Evolutionary conservation across 192 early-diverging fungal genomes (phyloP).

Genomic region (Coemansia sp.): DNA sequence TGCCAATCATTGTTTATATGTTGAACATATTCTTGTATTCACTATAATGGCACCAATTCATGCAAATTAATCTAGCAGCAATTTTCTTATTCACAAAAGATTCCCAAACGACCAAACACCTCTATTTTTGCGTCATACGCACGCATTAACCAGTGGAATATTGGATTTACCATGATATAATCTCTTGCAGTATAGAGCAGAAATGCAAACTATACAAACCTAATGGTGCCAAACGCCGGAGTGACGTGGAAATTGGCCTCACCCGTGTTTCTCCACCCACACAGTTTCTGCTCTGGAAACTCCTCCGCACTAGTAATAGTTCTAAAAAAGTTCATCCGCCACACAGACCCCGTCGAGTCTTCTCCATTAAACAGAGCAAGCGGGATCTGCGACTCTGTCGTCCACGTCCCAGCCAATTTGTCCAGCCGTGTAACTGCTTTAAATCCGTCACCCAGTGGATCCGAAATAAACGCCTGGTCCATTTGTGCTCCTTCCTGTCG

Average conservation of each 20-base stretch:
- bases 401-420: slow-evolving; percentile 28
- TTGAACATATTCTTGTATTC: too few relatives aligned
- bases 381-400: slow-evolving; percentile 27
- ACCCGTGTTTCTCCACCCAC: slow-evolving; percentile 49
- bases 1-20: too few relatives aligned
- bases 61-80: too few relatives aligned
- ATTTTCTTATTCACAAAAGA: too few relatives aligned
- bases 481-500: slow-evolving; percentile 40
- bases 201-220: slow-evolving; percentile 13
- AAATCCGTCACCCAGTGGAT: slow-evolving; percentile 52
- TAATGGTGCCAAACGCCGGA: slow-evolving; percentile 32
- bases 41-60: too few relatives aligned
- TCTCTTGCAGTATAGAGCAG: neutral
- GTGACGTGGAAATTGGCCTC: slow-evolving; percentile 51
- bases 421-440: slow-evolving; percentile 29
- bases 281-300: slow-evolving; percentile 50
- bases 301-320: slow-evolving; percentile 35
- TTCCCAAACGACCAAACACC: too few relatives aligned
- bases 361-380: slow-evolving; percentile 52
- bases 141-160: too few relatives aligned
- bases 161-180: neutral
- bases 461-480: slow-evolving; percentile 37
- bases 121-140: too few relatives aligned
- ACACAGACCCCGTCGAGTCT: slow-evolving; percentile 27
- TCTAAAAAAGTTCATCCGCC: slow-evolving; percentile 58